Evolutionary conservation across 768 basidiomycete species (phyloP).

Genomic region (Paxillus involutus): DNA sequence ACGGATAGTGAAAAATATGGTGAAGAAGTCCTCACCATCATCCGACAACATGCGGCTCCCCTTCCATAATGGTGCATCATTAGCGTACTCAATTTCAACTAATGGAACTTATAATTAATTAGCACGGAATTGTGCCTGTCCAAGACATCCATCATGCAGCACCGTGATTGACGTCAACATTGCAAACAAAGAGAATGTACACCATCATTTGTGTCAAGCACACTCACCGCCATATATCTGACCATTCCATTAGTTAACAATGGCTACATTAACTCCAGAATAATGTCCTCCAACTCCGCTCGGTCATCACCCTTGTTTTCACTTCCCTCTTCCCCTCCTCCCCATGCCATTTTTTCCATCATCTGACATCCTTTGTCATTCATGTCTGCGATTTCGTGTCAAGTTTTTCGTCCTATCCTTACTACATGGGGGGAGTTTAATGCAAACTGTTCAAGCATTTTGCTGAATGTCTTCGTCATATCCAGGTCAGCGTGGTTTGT

Average conservation of each 20-base stretch:
- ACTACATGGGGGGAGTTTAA: neutral
- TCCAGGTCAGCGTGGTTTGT: constrained; percentile 26
- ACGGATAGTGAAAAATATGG: neutral
- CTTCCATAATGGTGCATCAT: constrained; percentile 3
- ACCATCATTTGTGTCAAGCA: too few species aligned
- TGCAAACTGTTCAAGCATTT: neutral
- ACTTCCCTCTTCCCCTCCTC: neutral
- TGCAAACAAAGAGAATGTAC: neutral
- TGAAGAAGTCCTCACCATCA: neutral
- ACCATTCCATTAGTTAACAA: neutral
- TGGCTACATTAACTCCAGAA: neutral
- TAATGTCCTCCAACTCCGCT: neutral
- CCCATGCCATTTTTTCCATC: neutral
- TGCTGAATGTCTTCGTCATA: constrained; percentile 26
- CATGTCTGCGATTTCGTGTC: neutral
- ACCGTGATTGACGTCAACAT: neutral
- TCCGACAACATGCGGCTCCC: neutral
- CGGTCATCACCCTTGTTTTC: neutral
- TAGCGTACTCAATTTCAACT: too few species aligned
- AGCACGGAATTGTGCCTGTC: neutral
- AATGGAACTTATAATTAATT: neutral
- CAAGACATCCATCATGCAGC: neutral
- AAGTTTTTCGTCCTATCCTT: neutral
- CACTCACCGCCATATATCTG: too few species aligned
- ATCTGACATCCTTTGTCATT: constrained; percentile 1